Evolutionary conservation across 257 asterid genomes (phyloP).

Genomic region (Nicotiana benthamiana): DNA sequence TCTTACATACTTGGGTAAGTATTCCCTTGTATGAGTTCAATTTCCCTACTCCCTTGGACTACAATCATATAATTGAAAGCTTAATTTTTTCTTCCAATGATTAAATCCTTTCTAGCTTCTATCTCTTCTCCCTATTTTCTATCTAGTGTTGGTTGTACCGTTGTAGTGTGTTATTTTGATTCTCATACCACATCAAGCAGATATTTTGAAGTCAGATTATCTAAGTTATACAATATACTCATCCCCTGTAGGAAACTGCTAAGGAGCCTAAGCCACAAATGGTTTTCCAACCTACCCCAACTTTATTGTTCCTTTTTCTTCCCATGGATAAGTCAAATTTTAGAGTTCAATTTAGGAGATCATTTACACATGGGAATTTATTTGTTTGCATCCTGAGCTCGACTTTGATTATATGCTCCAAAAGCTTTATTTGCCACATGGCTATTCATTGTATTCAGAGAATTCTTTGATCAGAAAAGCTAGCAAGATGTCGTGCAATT

Average conservation of each 20-base stretch:
- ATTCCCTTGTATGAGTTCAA: background rate
- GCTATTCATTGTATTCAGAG: background rate
- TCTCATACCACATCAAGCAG: background rate
- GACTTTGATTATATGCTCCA: background rate
- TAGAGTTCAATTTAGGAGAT: background rate
- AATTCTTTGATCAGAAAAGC: background rate
- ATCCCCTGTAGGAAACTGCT: slow-evolving; percentile 58
- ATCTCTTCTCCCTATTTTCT: background rate
- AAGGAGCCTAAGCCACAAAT: background rate
- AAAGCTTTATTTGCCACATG: background rate
- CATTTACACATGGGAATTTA: background rate
- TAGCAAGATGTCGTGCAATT: background rate
- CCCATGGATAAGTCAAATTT: background rate
- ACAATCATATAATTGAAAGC: background rate
- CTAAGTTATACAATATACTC: background rate
- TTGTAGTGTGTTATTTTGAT: background rate
- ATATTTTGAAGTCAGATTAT: background rate
- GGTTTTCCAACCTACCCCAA: background rate
- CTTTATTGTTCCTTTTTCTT: background rate
- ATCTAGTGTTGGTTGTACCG: background rate
- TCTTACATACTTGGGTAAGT: background rate
- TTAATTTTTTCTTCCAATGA: background rate
- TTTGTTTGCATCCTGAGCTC: background rate
- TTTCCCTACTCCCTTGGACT: background rate
- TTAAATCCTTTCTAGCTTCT: background rate